phyloP scores from a whole-genome alignment of 768 basidiomycete species.

The Suillus alpinus region DNA sequence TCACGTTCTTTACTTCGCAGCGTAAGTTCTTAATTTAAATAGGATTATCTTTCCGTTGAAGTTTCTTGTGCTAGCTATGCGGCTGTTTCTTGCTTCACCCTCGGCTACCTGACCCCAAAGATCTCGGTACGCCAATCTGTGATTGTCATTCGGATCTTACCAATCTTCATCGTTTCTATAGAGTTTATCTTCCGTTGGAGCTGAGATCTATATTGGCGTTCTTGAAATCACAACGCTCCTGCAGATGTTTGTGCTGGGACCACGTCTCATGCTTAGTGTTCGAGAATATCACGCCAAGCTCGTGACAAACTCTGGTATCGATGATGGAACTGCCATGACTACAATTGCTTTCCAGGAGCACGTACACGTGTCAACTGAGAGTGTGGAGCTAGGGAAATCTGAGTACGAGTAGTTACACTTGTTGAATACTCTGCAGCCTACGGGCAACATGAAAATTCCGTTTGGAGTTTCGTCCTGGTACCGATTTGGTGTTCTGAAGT shows the following conservation, averaged over 20 bases:
- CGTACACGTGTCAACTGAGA: background rate
- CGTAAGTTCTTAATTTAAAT: background rate
- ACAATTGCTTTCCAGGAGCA: background rate
- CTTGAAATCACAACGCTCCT: background rate
- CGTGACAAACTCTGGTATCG: background rate
- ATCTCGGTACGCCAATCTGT: background rate
- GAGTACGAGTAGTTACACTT: background rate
- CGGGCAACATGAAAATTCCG: background rate
- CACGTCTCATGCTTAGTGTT: background rate
- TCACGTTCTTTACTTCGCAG: background rate
- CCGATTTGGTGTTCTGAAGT: background rate
- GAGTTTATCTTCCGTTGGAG: background rate
- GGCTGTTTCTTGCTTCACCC: slow-evolving; percentile 1
- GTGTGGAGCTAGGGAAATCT: background rate
- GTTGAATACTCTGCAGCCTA: background rate
- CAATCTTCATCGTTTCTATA: background rate
- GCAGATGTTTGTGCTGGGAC: background rate
- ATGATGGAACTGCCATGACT: background rate
- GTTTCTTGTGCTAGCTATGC: background rate
- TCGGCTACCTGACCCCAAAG: background rate
- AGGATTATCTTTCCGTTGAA: background rate
- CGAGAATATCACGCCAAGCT: background rate
- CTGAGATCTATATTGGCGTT: background rate
- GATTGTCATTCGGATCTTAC: background rate
- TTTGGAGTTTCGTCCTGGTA: background rate